A percentile compares a stretch with the other conserved stretches of the same genome.
These are phyloP conservation scores for Trametes polyzona DNA, from an alignment of 1,284 basidiomycete genomes.

Conservation along the genomic window DNA sequence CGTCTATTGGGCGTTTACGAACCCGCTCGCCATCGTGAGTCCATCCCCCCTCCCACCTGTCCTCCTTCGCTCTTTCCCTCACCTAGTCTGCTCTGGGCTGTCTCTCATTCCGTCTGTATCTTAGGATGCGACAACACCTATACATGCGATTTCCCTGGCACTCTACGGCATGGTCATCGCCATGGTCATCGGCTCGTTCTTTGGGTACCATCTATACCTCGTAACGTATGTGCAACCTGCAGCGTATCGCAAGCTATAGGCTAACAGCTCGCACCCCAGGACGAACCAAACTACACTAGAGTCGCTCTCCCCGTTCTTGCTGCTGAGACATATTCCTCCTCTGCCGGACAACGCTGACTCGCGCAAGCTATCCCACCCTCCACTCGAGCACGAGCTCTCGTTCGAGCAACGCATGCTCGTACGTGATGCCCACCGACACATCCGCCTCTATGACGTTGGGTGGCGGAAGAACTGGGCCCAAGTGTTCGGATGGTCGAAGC, in stretches of 20 bases:
- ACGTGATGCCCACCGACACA: constrained; percentile 63
- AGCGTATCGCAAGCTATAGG: background rate
- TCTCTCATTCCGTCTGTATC: constrained; percentile 7
- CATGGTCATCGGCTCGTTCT: constrained; percentile 77
- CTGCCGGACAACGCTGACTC: constrained; percentile 48
- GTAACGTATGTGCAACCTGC: constrained; percentile 59
- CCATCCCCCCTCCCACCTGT: background rate
- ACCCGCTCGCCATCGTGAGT: constrained; percentile 63
- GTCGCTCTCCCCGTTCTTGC: constrained; percentile 75
- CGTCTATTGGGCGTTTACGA: constrained; percentile 68
- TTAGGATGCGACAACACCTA: constrained; percentile 67
- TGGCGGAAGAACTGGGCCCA: constrained; percentile 74
- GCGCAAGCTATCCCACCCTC: constrained; percentile 63
- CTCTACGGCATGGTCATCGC: constrained; percentile 66
- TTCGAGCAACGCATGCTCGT: constrained; percentile 71
- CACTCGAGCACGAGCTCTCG: constrained; percentile 78
- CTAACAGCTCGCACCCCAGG: constrained; percentile 41
- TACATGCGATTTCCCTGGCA: constrained; percentile 72
- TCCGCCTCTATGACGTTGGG: constrained; percentile 80
- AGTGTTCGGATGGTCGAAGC: constrained; percentile 59
- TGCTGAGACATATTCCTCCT: constrained; percentile 69
- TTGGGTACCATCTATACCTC: constrained; percentile 80
- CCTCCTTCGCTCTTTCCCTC: background rate
- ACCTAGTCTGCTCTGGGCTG: background rate
- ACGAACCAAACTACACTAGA: constrained; percentile 90